Evolutionary conservation across 2,329 filamentous ascomycete species (phyloP).

Genomic region (Rutstroemia sydowiana): DNA sequence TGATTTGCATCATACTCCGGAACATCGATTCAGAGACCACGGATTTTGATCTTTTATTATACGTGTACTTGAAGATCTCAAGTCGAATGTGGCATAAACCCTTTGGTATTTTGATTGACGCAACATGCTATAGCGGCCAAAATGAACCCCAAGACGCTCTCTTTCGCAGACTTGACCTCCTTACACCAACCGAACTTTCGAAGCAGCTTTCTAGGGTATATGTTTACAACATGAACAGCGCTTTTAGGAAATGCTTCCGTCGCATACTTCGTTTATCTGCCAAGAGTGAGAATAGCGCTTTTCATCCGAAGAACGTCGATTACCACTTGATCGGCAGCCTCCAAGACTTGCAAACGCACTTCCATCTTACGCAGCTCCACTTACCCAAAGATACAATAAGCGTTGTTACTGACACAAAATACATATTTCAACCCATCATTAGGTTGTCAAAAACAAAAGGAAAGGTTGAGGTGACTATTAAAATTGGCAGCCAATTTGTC

Average conservation of each 20-base stretch:
- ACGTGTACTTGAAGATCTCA: slow-evolving; percentile 64
- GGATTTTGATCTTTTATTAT: slow-evolving; percentile 58
- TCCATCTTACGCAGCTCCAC: slow-evolving; percentile 58
- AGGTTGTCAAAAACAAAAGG: slow-evolving; percentile 61
- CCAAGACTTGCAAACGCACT: slow-evolving; percentile 58
- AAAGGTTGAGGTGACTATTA: slow-evolving; percentile 62
- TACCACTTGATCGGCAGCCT: slow-evolving; percentile 60
- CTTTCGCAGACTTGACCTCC: slow-evolving; percentile 54
- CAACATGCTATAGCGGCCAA: slow-evolving; percentile 62
- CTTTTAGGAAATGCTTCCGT: slow-evolving; percentile 60
- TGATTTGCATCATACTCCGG: slow-evolving; percentile 61
- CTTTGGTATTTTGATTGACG: slow-evolving; percentile 61
- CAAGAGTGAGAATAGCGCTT: slow-evolving; percentile 51
- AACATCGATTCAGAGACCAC: slow-evolving; percentile 59
- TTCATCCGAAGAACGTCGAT: slow-evolving; percentile 58
- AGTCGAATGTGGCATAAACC: slow-evolving; percentile 63
- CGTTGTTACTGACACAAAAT: slow-evolving; percentile 58
- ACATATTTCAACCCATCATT: slow-evolving; percentile 58
- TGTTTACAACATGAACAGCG: slow-evolving; percentile 68
- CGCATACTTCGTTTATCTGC: slow-evolving; percentile 54
- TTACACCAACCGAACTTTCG: slow-evolving; percentile 55
- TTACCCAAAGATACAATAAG: slow-evolving; percentile 64
- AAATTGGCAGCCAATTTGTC: slow-evolving; percentile 62
- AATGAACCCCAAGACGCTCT: slow-evolving; percentile 59
- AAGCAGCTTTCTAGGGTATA: slow-evolving; percentile 55